A percentile compares a stretch with the other conserved stretches of the same genome.
phyloP scores from a whole-genome alignment of 2,329 filamentous ascomycete genomes.

The Calycina herbarum region DNA sequence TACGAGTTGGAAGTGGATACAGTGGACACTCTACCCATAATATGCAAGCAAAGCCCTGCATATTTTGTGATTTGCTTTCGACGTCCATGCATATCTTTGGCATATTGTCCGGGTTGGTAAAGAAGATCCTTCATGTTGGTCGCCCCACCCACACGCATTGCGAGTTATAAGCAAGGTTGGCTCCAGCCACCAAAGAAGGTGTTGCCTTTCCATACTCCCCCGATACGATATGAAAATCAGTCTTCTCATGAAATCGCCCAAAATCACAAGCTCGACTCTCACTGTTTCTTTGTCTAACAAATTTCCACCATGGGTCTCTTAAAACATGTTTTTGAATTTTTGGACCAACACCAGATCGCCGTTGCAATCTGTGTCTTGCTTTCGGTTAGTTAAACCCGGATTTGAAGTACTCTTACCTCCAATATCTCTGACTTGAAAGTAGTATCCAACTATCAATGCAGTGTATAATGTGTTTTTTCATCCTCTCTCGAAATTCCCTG shows the following conservation, averaged over 20 bases:
- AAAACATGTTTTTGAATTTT: too few species aligned
- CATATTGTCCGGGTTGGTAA: neutral
- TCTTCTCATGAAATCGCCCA: too few species aligned
- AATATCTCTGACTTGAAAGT: too few species aligned
- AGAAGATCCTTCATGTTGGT: neutral
- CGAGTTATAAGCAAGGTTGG: neutral
- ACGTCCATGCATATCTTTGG: neutral
- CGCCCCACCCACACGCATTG: neutral
- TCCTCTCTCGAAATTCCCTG: constrained; percentile 23
- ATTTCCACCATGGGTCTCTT: too few species aligned
- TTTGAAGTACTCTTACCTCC: neutral
- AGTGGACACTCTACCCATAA: neutral
- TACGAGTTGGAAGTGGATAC: neutral
- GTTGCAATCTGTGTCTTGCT: neutral
- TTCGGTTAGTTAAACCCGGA: neutral
- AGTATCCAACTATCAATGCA: neutral
- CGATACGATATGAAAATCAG: too few species aligned
- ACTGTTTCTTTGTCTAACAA: neutral
- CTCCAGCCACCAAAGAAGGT: neutral
- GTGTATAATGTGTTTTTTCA: constrained; percentile 21
- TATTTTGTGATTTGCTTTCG: neutral
- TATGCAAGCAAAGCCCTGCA: too few species aligned
- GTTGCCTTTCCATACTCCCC: too few species aligned
- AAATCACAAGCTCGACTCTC: too few species aligned
- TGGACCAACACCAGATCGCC: neutral